Evolutionary conservation across 768 basidiomycete species (phyloP).

Genomic region (Mycena galopus): DNA sequence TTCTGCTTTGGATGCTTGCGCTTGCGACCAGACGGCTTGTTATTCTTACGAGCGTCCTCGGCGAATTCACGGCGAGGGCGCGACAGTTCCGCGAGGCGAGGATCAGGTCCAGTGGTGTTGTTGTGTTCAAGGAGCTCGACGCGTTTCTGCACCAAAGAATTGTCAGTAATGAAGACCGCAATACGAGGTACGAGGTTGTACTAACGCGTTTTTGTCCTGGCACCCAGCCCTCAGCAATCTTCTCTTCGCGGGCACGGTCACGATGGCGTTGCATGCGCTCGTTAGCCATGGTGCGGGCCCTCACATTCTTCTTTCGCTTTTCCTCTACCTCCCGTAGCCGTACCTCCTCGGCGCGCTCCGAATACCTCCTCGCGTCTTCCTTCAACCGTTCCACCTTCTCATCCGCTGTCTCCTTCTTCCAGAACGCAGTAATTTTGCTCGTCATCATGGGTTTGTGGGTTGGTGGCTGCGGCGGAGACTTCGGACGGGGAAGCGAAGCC

Average conservation of each 20-base stretch:
- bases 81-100: not conserved
- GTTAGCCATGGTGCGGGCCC: not conserved
- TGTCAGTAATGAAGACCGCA: not conserved
- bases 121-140: not conserved
- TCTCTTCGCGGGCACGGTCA: not conserved
- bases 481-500: not conserved
- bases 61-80: not conserved
- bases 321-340: not conserved
- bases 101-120: not conserved
- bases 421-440: not conserved
- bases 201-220: not conserved
- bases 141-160: not conserved
- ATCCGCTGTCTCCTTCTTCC: not conserved
- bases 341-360: not conserved
- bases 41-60: not conserved
- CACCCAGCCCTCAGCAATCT: not conserved
- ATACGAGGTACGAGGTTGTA: not conserved
- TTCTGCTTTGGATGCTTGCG: not conserved
- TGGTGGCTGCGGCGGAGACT: not conserved
- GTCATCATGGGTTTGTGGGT: not conserved
- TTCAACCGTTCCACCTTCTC: not conserved
- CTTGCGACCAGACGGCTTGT: not conserved
- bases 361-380: not conserved
- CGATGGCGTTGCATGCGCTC: not conserved
- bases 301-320: not conserved